Conservation (phyloP, 805 yeast species). For the Sugiyamaella lignohabitans region DNA sequence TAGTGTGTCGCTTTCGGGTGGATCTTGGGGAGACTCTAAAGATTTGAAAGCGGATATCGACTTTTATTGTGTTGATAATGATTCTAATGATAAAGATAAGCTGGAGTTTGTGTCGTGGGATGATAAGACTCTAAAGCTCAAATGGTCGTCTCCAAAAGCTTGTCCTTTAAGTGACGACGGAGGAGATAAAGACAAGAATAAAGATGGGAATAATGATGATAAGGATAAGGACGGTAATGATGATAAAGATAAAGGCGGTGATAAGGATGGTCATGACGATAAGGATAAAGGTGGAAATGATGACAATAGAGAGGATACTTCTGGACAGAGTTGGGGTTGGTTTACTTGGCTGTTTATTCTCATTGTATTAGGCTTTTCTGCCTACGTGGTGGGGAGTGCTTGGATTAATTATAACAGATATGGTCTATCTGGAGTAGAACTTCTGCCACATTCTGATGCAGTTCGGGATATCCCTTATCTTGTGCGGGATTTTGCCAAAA, state of each 20-base stretch:
- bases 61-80: constrained; percentile 25
- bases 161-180: constrained; percentile 23
- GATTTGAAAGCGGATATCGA: constrained; percentile 31
- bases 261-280: constrained; percentile 20
- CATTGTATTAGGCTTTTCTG: constrained; percentile 61
- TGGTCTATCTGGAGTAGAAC: constrained; percentile 56
- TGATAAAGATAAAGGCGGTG: constrained; percentile 19
- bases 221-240: constrained; percentile 12
- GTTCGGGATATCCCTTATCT: constrained; percentile 68
- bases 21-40: constrained; percentile 63
- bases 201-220: constrained; percentile 15
- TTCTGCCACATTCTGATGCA: constrained; percentile 34
- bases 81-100: constrained; percentile 4
- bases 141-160: constrained; percentile 15
- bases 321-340: constrained; percentile 61
- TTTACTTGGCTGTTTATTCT: constrained; percentile 76
- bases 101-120: constrained; percentile 19
- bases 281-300: constrained; percentile 27
- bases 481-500: constrained; percentile 63
- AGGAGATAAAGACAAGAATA: constrained; percentile 5
- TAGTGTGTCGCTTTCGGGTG: constrained; percentile 41
- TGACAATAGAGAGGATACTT: constrained; percentile 23
- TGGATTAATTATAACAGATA: constrained; percentile 71
- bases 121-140: constrained; percentile 14
- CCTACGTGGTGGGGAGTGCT: constrained; percentile 66